Evolutionary conservation across 495 filamentous ascomycete species (phyloP), one percentile per base, ranked within the genome.

Genomic region (Cercophora sp.): DNA sequence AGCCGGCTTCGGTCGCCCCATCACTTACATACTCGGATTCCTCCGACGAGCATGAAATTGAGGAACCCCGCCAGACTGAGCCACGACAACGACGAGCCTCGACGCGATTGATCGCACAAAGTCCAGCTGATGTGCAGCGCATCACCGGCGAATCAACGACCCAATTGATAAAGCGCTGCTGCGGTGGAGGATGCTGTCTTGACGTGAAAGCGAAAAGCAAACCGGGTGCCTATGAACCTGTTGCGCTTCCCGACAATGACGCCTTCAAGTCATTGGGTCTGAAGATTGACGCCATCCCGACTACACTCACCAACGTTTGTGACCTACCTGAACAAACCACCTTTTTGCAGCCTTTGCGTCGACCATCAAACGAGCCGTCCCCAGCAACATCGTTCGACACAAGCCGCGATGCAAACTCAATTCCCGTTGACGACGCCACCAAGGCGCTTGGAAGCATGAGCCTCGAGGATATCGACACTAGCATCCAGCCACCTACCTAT

Each of bases 111-210:
- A 86, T 93, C 54, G 85, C 87, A 1, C 82, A 88, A 61, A 87
- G 80, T 65, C 78, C 85, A 0, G 77, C 82, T 19, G 88, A 92
- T 59, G 85, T 94, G 53, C 78, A 82, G 59, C 74, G 85, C 53
- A 79, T 95, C 20, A 82, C 82, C 41, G 80, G 79, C 45, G 77
- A 80, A 63, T 74, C 79, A 5, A 81, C 79, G 13, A 83, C 82
- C 41, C 69, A 78, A 60, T 60, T 85, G 74, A 73, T 79, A 64
- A 60, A 79, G 72, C 71, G 85, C 72, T 98, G 94, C 74, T 98
- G 93, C 65, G 93, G 93, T 26, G 91, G 92, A 45, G 91, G 92
- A 35, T 96, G 94, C 71, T 96, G 91, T 66, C 79, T 89, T 60
- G 76, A 83, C 46, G 73, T 85, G 43, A 77, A 52, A 6, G 31